These are phyloP conservation scores for Didymella sp. DNA, from an alignment of 2,329 filamentous ascomycete genomes.

Conservation along the genomic window DNA sequence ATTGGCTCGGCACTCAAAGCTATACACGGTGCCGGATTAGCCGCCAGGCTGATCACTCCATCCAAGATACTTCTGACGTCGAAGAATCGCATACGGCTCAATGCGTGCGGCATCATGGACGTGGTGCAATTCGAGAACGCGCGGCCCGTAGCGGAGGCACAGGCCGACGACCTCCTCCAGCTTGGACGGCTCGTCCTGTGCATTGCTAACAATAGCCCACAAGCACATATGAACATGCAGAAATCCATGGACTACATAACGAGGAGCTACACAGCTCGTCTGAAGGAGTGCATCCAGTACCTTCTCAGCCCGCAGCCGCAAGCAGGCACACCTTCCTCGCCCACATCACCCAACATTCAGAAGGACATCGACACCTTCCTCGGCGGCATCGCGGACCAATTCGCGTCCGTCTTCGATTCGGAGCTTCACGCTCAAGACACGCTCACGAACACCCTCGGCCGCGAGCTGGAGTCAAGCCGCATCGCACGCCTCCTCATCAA, in stretches of 20 bases:
- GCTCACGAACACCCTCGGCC: slow-evolving; percentile 72
- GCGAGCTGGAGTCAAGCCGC: slow-evolving; percentile 89
- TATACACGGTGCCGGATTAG: slow-evolving; percentile 81
- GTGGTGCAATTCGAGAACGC: slow-evolving; percentile 82
- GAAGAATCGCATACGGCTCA: slow-evolving; percentile 87
- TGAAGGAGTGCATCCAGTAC: slow-evolving; percentile 83
- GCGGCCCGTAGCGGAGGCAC: slow-evolving; percentile 74
- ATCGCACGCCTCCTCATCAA: slow-evolving; percentile 82
- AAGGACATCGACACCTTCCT: slow-evolving; percentile 84
- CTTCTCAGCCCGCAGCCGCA: slow-evolving; percentile 67
- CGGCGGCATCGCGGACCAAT: slow-evolving; percentile 76
- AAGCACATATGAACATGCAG: slow-evolving; percentile 67
- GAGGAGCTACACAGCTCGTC: slow-evolving; percentile 76
- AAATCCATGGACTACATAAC: slow-evolving; percentile 78
- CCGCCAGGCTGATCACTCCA: slow-evolving; percentile 83
- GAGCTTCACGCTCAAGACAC: slow-evolving; percentile 81
- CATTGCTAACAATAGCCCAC: slow-evolving; percentile 73
- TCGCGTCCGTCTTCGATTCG: slow-evolving; percentile 77
- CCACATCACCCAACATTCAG: slow-evolving; percentile 49
- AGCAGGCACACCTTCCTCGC: slow-evolving; percentile 39
- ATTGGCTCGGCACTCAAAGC: slow-evolving; percentile 86
- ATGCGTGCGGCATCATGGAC: slow-evolving; percentile 87
- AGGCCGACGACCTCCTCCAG: slow-evolving; percentile 85
- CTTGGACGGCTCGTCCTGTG: slow-evolving; percentile 86
- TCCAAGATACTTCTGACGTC: slow-evolving; percentile 90